These are phyloP conservation scores for Amanita rubescens DNA, from an alignment of 768 basidiomycete genomes.

Conservation along the genomic window DNA sequence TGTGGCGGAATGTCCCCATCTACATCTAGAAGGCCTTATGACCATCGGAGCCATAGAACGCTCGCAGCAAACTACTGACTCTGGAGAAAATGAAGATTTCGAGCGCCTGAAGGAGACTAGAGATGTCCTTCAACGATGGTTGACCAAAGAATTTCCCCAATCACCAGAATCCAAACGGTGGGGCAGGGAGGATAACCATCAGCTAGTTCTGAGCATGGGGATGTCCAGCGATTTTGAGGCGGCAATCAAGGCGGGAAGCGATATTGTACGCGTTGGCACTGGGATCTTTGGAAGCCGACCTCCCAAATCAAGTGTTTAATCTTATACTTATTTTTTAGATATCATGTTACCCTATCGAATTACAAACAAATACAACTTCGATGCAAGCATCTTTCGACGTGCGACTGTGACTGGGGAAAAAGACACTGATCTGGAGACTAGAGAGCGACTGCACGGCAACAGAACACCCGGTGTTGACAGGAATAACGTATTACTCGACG, in stretches of 20 bases:
- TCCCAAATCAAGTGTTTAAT: constrained; percentile 31
- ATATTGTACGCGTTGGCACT: constrained; percentile 87
- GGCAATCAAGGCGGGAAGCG: constrained; percentile 77
- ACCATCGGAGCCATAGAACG: constrained; percentile 85
- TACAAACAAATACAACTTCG: too few relatives aligned
- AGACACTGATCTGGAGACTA: too few relatives aligned
- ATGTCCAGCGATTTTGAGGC: constrained; percentile 95
- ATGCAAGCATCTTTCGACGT: too few relatives aligned
- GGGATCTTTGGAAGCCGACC: constrained; percentile 77
- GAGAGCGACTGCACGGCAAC: too few relatives aligned
- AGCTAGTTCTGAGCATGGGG: constrained; percentile 79
- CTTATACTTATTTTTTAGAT: not conserved
- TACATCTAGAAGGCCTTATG: constrained; percentile 86
- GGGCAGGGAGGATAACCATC: constrained; percentile 42
- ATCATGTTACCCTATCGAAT: too few relatives aligned
- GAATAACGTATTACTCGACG: too few relatives aligned
- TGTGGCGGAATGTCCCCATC: constrained; percentile 60
- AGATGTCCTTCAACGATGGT: constrained; percentile 42
- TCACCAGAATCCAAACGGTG: constrained; percentile 22
- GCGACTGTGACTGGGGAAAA: too few relatives aligned
- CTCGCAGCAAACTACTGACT: constrained; percentile 46
- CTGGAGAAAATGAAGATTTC: constrained; percentile 63
- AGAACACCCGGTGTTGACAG: too few relatives aligned
- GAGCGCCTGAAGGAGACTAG: constrained; percentile 56
- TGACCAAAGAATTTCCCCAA: constrained; percentile 24